Conservation (phyloP, 2,329 filamentous ascomycete species). For the Apiospora phragmitis region DNA sequence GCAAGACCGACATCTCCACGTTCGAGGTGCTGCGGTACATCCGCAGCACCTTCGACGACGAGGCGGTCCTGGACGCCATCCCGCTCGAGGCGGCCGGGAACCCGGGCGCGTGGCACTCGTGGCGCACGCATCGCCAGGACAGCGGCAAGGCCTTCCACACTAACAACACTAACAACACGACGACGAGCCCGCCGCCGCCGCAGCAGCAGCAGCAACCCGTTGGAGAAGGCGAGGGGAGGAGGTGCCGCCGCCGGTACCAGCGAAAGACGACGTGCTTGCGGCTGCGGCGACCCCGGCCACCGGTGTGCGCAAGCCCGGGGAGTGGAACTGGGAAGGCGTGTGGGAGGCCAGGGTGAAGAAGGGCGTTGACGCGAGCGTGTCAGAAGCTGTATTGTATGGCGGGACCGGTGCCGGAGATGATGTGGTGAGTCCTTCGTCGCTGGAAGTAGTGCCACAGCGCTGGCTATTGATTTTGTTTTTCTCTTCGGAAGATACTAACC, state of each 20-base stretch:
- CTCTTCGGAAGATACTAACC: neutral
- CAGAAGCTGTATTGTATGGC: slow-evolving; percentile 79
- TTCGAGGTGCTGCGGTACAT: slow-evolving; percentile 79
- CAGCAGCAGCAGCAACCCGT: slow-evolving; percentile 14
- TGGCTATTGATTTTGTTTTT: neutral
- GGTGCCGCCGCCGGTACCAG: neutral
- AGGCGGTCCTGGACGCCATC: slow-evolving; percentile 73
- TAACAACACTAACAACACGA: neutral
- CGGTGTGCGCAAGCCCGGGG: slow-evolving; percentile 61
- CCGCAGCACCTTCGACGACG: slow-evolving; percentile 77
- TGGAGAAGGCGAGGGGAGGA: slow-evolving; percentile 17
- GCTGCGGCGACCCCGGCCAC: neutral
- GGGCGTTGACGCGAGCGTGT: slow-evolving; percentile 73
- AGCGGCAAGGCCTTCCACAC: slow-evolving; percentile 39
- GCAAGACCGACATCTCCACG: slow-evolving; percentile 50
- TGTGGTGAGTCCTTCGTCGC: slow-evolving; percentile 56
- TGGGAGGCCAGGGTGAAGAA: slow-evolving; percentile 89
- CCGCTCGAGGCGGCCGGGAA: slow-evolving; percentile 84
- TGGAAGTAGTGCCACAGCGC: slow-evolving; percentile 1
- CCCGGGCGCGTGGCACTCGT: slow-evolving; percentile 90
- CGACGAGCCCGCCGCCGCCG: neutral
- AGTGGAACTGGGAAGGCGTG: slow-evolving; percentile 98
- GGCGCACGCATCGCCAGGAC: slow-evolving; percentile 69
- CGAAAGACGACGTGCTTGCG: slow-evolving; percentile 16
- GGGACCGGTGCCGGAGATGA: slow-evolving; percentile 64